Conservation (phyloP, 208 protist species). For the Trypanosoma congolense region DNA sequence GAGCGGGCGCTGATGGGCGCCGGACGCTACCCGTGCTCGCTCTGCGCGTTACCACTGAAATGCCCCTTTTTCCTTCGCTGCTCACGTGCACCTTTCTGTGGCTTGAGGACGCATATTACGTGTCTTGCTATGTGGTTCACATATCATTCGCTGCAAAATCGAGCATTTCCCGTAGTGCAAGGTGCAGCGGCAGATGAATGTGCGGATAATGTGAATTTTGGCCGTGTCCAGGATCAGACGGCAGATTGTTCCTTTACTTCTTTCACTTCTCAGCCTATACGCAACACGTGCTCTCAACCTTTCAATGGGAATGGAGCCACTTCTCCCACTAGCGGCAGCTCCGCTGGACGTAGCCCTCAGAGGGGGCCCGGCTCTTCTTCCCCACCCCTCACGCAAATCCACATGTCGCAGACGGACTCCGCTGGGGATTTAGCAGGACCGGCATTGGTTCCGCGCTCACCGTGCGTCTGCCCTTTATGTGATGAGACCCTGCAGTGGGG, state of each 20-base stretch:
- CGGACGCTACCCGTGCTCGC: slow-evolving; percentile 51
- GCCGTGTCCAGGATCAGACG: no score
- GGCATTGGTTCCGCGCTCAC: slow-evolving; percentile 16
- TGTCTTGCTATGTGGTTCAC: slow-evolving; percentile 80
- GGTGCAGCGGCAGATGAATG: not conserved
- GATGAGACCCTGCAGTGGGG: slow-evolving; percentile 58
- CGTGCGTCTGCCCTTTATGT: slow-evolving; percentile 68
- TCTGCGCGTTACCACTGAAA: slow-evolving; percentile 66
- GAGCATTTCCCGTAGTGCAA: not conserved
- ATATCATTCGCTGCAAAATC: slow-evolving; percentile 7
- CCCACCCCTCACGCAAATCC: slow-evolving; percentile 7
- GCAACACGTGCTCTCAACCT: no score
- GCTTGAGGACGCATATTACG: slow-evolving; percentile 45
- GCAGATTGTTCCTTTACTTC: no score
- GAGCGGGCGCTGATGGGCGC: slow-evolving; percentile 34
- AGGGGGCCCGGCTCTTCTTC: no score
- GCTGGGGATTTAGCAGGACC: not conserved
- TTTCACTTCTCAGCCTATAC: no score
- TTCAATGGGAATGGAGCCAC: no score
- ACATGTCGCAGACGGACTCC: not conserved
- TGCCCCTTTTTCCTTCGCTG: slow-evolving; percentile 60
- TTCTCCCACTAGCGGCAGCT: no score
- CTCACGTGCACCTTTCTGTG: slow-evolving; percentile 58
- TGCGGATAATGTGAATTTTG: slow-evolving; percentile 3
- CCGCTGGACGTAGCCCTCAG: no score